These are phyloP conservation scores for Boletus bicolor DNA, from an alignment of 768 basidiomycete species.

Conservation along the genomic window DNA sequence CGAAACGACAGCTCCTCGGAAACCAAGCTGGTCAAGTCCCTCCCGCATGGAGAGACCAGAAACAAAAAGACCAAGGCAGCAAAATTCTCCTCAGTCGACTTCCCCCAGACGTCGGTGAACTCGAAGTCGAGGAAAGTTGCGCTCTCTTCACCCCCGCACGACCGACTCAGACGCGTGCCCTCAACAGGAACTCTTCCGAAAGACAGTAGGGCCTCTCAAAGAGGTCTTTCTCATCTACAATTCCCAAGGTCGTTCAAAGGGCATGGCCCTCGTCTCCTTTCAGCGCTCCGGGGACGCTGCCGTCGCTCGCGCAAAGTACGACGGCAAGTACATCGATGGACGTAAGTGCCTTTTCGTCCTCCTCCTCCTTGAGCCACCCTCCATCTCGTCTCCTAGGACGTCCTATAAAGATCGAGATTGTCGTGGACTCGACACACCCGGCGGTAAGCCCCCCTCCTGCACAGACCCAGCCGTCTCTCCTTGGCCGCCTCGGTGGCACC, in stretches of 20 bases:
- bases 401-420: slow-evolving; percentile 62
- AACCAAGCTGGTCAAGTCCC: slow-evolving; percentile 51
- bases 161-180: slow-evolving; percentile 6
- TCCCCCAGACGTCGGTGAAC: slow-evolving; percentile 65
- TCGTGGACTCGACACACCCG: slow-evolving; percentile 43
- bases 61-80: slow-evolving; percentile 46
- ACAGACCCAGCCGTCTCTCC: slow-evolving; percentile 35
- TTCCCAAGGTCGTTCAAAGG: slow-evolving; percentile 69
- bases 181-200: slow-evolving; percentile 68
- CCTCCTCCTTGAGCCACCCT: too few relatives aligned
- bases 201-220: slow-evolving; percentile 71
- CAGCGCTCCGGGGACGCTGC: slow-evolving; percentile 60
- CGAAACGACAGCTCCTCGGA: slow-evolving; percentile 58
- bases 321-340: slow-evolving; percentile 75
- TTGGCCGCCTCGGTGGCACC: slow-evolving; percentile 35
- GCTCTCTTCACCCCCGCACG: background rate
- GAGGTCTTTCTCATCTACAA: slow-evolving; percentile 74
- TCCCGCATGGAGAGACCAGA: slow-evolving; percentile 58
- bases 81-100: slow-evolving; percentile 66
- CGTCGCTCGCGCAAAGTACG: slow-evolving; percentile 62
- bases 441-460: slow-evolving; percentile 23
- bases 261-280: slow-evolving; percentile 75
- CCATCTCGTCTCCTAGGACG: slow-evolving; percentile 42
- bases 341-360: slow-evolving; percentile 32
- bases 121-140: slow-evolving; percentile 60